Conservation (phyloP, 805 yeast genomes). For the Suhomyces pyralidae region DNA sequence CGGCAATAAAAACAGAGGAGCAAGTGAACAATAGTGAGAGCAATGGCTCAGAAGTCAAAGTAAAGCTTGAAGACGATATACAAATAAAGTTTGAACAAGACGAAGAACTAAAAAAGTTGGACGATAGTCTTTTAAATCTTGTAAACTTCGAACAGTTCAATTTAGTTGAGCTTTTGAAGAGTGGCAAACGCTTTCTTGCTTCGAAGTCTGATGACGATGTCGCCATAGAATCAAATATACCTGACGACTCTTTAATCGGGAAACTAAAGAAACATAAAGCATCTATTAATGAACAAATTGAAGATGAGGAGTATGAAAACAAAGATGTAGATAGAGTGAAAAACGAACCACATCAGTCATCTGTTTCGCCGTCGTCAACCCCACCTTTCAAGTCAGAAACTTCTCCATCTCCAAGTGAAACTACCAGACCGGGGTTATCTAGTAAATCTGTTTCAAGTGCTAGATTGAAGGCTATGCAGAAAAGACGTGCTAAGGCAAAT, state of each 20-base stretch:
- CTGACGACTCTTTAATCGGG: conserved; percentile 44
- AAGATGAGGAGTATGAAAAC: conserved; percentile 10
- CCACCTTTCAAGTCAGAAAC: conserved; percentile 15
- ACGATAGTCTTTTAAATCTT: conserved; percentile 40
- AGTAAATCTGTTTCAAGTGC: conserved; percentile 51
- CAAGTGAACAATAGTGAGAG: neutral
- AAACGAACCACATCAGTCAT: conserved; percentile 9
- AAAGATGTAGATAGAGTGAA: conserved; percentile 6
- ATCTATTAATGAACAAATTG: conserved; percentile 24
- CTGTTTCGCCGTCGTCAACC: conserved; percentile 16
- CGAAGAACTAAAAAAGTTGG: conserved; percentile 38
- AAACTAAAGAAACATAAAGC: conserved; percentile 50
- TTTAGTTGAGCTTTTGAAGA: conserved; percentile 45
- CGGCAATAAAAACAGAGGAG: conserved; percentile 1
- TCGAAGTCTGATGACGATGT: conserved; percentile 31
- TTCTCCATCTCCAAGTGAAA: neutral
- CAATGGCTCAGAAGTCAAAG: conserved; percentile 8
- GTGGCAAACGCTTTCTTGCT: conserved; percentile 59
- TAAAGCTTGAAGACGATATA: conserved; percentile 19
- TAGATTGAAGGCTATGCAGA: conserved; percentile 91
- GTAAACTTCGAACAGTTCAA: conserved; percentile 51
- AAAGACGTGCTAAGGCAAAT: conserved; percentile 75
- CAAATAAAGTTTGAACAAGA: conserved; percentile 20
- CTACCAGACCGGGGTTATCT: conserved; percentile 12
- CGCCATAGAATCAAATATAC: conserved; percentile 27